Percentiles rank a stretch among this genome's conserved stretches.
phyloP scores from a whole-genome alignment of 768 basidiomycete genomes.

The Rossbeevera mucosa region DNA sequence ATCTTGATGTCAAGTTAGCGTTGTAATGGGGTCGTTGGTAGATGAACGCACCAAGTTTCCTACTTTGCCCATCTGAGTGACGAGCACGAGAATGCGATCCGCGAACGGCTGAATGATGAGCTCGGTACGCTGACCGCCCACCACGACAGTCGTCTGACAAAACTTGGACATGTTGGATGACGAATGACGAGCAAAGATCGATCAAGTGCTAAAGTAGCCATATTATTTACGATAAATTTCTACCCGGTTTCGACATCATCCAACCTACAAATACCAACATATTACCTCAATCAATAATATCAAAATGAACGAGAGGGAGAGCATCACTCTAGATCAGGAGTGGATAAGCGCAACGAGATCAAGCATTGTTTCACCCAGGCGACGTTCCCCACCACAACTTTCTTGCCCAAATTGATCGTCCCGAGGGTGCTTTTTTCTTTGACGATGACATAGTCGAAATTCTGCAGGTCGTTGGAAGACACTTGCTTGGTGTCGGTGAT shows the following conservation, averaged over 20 bases:
- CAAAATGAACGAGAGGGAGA: background rate
- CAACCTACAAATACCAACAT: background rate
- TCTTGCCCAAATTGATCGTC: slow-evolving; percentile 25
- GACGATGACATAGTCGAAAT: slow-evolving; percentile 64
- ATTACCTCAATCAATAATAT: background rate
- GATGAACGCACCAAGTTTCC: slow-evolving; percentile 64
- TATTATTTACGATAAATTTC: no score
- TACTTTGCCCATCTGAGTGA: slow-evolving; percentile 89
- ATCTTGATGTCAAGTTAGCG: slow-evolving; percentile 45
- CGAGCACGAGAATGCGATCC: slow-evolving; percentile 78
- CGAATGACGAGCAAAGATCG: background rate
- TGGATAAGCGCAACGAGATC: slow-evolving; percentile 52
- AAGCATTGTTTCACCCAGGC: slow-evolving; percentile 78
- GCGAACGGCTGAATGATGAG: slow-evolving; percentile 73
- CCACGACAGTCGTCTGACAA: slow-evolving; percentile 42
- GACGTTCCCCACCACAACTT: slow-evolving; percentile 47
- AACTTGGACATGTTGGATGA: slow-evolving; percentile 18
- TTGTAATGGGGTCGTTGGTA: background rate
- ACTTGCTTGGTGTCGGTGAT: slow-evolving; percentile 42
- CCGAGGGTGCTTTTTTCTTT: slow-evolving; percentile 36
- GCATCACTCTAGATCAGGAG: slow-evolving; percentile 20
- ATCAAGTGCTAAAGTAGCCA: background rate
- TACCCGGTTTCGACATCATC: background rate
- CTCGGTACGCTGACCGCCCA: slow-evolving; percentile 63
- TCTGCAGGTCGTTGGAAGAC: slow-evolving; percentile 19